Evolutionary conservation across 2,329 filamentous ascomycete genomes (phyloP), one percentile per base, ranked within the genome.

Genomic region (Talaromyces sp.): DNA sequence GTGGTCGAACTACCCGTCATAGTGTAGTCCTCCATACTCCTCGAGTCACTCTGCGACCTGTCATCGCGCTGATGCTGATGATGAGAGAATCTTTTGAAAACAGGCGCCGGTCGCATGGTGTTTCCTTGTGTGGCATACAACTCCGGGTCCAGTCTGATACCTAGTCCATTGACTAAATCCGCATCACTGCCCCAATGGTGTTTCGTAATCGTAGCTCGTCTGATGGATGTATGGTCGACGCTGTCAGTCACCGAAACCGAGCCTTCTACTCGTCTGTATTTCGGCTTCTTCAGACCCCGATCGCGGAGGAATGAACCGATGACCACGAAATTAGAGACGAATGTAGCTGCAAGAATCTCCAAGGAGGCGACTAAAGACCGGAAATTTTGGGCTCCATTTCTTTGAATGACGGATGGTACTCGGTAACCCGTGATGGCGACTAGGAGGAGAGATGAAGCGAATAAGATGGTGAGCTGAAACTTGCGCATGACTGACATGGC

Each of bases 241-340:
- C 76, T 77, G 69, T 86, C 84, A 45, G 78, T 80, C 2, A 83
- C 80, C 17, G 83, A 87, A 27, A 66, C 31, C 15, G 73, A 80
- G 6, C 70, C 76, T 22, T 71, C 56, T 2, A 63, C 70, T 75
- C 71, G 75, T 58, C 89, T 89, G 79, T 91, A 97, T 74, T 92
- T 95, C 65, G 85, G 85, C 78, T 96, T 97, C 83, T 98, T 98
- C 47, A 93, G 82, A 29, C 95, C 95, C 62, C 92, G 87, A 75
- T 98, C 94, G 15, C 94, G 87, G 31, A 98, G 88, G 73, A 98
- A 98, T 0, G 93, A 96, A 13, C 94, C 94, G 2, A 99, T 86
- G 0, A 97, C 91, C 22, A 99, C 84, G 2, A 90, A 89, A 75
- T 98, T 99, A 13, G 94, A 91, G 0, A 96, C 90, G 0, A 88